These are phyloP conservation scores for Taiozyma sp. DNA, from an alignment of 1,139 yeast species.

Conservation along the genomic window DNA sequence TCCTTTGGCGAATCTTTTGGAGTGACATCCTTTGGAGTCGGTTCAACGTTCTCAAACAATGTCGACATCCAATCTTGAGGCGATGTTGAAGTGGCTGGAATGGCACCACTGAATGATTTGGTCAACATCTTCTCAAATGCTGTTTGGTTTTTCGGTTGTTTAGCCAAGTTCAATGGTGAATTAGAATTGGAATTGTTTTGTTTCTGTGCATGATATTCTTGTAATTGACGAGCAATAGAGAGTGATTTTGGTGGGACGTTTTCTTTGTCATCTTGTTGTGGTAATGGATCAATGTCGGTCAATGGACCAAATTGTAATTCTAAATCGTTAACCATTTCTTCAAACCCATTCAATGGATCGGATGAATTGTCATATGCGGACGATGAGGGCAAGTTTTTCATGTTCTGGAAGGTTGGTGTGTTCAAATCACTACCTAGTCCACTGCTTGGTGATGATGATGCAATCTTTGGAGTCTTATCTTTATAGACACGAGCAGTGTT, in stretches of 20 bases:
- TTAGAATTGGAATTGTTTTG: conserved; percentile 1
- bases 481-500: conserved; percentile 6
- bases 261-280: conserved; percentile 23
- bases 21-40: conserved; percentile 38
- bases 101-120: conserved; percentile 22
- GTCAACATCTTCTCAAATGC: conserved; percentile 25
- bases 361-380: conserved; percentile 25
- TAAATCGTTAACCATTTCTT: conserved; percentile 43
- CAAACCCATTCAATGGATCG: conserved; percentile 33
- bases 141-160: conserved; percentile 18
- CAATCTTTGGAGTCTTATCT: not conserved
- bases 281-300: conserved; percentile 46
- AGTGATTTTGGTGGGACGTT: conserved; percentile 23
- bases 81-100: conserved; percentile 14
- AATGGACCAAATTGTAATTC: conserved; percentile 47
- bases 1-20: conserved; percentile 24
- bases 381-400: conserved; percentile 2
- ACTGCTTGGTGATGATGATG: conserved; percentile 16
- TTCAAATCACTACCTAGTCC: conserved; percentile 14
- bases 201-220: conserved; percentile 7
- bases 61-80: conserved; percentile 24
- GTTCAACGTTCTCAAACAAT: conserved; percentile 26
- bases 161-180: not conserved
- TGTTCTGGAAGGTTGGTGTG: conserved; percentile 5
- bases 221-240: conserved; percentile 9